Evolutionary conservation across 108 stramenopile genomes (phyloP).

Genomic region (Fistulifera solaris): DNA sequence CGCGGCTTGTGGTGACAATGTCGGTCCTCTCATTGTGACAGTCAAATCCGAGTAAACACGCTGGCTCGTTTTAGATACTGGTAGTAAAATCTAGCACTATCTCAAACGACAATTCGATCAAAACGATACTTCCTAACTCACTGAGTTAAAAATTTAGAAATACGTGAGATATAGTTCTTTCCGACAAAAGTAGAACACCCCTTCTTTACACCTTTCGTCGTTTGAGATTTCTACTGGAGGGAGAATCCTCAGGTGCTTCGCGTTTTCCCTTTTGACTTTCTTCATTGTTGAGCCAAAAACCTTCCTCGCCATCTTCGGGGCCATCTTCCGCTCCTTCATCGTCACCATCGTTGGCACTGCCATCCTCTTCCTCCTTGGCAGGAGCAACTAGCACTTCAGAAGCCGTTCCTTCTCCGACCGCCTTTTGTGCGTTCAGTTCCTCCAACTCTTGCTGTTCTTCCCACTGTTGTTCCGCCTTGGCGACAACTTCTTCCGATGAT

Average conservation of each 20-base stretch:
- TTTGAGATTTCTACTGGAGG: background rate
- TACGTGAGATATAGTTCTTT: no score
- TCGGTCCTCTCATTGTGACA: constrained; percentile 85
- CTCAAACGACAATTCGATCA: no score
- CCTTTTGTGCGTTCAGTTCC: constrained; percentile 2
- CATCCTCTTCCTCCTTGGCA: constrained; percentile 6
- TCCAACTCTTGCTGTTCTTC: constrained; percentile 19
- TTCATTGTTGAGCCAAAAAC: background rate
- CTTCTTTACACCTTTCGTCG: background rate
- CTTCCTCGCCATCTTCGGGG: constrained; percentile 1
- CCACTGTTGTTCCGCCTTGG: constrained; percentile 32
- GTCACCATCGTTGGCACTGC: constrained; percentile 10
- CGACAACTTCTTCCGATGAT: constrained; percentile 54
- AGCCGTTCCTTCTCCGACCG: background rate
- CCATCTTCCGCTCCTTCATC: constrained; percentile 5
- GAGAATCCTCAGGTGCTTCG: background rate
- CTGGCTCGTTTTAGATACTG: no score
- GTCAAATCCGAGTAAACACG: constrained; percentile 12
- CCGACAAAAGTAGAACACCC: no score
- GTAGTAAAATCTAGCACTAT: no score
- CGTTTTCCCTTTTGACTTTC: background rate
- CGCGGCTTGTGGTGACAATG: constrained; percentile 39
- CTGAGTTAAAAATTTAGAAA: no score
- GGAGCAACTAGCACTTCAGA: background rate
- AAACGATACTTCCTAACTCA: no score